Conservation (phyloP, 2,329 filamentous ascomycete genomes). For the Sclerotinia glacialis region DNA sequence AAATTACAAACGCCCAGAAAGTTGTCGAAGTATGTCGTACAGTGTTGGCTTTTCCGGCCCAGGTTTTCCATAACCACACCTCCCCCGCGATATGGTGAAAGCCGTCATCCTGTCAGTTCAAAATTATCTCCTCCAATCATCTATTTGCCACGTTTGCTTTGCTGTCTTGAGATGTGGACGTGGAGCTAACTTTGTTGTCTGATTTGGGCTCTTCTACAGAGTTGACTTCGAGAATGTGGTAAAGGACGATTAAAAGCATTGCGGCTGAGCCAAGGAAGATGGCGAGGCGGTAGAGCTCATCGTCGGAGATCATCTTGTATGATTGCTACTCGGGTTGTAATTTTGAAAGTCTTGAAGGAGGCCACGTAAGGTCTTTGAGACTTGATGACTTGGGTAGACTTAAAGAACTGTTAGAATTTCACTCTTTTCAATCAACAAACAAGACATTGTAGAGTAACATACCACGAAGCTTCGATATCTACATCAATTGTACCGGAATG, state of each 20-base stretch:
- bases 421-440: not conserved
- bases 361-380: constrained; percentile 27
- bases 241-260: constrained; percentile 90
- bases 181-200: constrained; percentile 27
- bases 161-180: constrained; percentile 26
- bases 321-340: not conserved
- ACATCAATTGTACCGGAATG: constrained; percentile 22
- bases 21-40: constrained; percentile 1
- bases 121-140: constrained; percentile 21
- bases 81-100: not conserved
- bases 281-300: constrained; percentile 84
- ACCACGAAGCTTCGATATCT: constrained; percentile 11
- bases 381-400: constrained; percentile 18
- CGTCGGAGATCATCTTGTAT: constrained; percentile 86
- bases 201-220: constrained; percentile 52
- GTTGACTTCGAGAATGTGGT: constrained; percentile 96
- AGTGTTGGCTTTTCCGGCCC: not conserved
- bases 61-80: not conserved
- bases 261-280: constrained; percentile 87
- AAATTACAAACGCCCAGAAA: not conserved
- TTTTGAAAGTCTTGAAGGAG: constrained; percentile 3
- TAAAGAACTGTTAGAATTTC: constrained; percentile 22
- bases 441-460: not conserved
- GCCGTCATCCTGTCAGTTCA: not conserved
- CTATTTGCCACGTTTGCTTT: constrained; percentile 26